phyloP scores from a whole-genome alignment of 768 basidiomycete species.

The Flagelloscypha sp. region DNA sequence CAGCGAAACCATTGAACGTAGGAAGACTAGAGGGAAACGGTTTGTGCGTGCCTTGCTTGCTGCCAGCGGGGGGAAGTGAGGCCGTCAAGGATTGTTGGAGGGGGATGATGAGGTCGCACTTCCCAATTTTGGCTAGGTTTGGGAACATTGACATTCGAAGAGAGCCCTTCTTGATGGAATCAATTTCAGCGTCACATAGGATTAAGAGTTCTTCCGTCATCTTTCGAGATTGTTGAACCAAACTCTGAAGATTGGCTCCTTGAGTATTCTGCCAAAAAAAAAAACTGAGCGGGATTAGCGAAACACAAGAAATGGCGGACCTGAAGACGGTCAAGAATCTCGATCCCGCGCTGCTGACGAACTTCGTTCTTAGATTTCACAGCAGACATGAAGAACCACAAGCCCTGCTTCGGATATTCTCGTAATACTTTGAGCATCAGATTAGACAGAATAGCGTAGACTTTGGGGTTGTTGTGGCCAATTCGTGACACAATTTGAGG shows the following conservation, averaged over 20 bases:
- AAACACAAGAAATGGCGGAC: slow-evolving; percentile 26
- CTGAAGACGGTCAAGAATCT: slow-evolving; percentile 49
- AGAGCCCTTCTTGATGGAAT: slow-evolving; percentile 32
- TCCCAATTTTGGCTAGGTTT: slow-evolving; percentile 45
- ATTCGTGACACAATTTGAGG: slow-evolving; percentile 96
- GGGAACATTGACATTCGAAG: slow-evolving; percentile 51
- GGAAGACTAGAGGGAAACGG: slow-evolving; percentile 78
- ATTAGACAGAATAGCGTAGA: slow-evolving; percentile 49
- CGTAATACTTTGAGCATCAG: slow-evolving; percentile 71
- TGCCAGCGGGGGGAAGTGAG: slow-evolving; percentile 61
- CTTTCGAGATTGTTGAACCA: slow-evolving; percentile 45
- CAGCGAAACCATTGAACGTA: slow-evolving; percentile 74
- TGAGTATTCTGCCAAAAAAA: slow-evolving; percentile 1
- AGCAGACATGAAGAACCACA: slow-evolving; percentile 90
- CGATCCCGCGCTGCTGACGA: slow-evolving; percentile 51
- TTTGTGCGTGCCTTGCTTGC: slow-evolving; percentile 43
- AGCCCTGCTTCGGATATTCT: slow-evolving; percentile 80
- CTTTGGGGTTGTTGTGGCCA: slow-evolving; percentile 57
- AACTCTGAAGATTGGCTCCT: slow-evolving; percentile 30
- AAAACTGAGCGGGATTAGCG: background rate
- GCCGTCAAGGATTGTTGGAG: slow-evolving; percentile 90
- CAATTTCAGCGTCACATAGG: slow-evolving; percentile 51
- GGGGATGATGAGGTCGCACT: slow-evolving; percentile 73
- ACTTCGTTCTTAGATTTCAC: slow-evolving; percentile 70
- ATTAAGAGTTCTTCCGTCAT: slow-evolving; percentile 67